A percentile compares a stretch with the other conserved stretches of the same genome.
Conservation (phyloP, 2,329 filamentous ascomycete species). For the Alternaria hordeiaustralica region DNA sequence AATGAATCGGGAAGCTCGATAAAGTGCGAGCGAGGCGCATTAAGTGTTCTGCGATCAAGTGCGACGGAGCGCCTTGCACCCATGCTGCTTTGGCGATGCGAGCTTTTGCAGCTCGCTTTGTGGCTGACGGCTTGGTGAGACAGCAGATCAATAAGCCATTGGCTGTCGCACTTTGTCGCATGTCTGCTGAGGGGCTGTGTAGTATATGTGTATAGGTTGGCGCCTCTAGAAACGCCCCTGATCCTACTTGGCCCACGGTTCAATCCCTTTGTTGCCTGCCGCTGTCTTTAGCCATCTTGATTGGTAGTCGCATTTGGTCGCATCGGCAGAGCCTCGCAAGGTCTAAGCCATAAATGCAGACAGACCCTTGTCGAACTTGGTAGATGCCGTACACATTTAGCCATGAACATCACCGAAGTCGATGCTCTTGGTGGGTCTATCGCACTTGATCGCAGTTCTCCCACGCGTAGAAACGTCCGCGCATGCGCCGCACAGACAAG, state of each 20-base stretch:
- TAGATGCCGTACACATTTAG: not conserved
- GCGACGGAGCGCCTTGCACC: not conserved
- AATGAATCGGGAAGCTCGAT: not conserved
- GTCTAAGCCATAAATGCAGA: too few relatives aligned
- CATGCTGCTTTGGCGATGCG: not conserved
- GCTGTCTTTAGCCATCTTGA: accelerated
- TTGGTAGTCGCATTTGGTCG: not conserved
- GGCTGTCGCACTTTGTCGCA: conserved; percentile 4
- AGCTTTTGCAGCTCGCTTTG: not conserved
- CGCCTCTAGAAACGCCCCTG: too few relatives aligned
- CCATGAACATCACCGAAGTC: not conserved
- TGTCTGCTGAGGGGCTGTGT: not conserved
- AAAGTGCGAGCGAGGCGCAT: not conserved
- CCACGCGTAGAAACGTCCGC: not conserved
- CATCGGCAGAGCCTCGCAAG: not conserved
- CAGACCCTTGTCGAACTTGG: not conserved
- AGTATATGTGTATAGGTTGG: too few relatives aligned
- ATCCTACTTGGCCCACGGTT: not conserved
- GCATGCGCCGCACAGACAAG: not conserved
- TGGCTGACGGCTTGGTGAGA: not conserved
- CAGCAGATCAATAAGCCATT: not conserved
- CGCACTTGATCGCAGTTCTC: not conserved
- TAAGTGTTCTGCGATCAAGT: not conserved
- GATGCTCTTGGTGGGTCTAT: not conserved
- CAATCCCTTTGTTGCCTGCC: not conserved